phyloP scores from a whole-genome alignment of 225 moss, liverwort and hornwort genomes.

The Pleurozium schreberi region DNA sequence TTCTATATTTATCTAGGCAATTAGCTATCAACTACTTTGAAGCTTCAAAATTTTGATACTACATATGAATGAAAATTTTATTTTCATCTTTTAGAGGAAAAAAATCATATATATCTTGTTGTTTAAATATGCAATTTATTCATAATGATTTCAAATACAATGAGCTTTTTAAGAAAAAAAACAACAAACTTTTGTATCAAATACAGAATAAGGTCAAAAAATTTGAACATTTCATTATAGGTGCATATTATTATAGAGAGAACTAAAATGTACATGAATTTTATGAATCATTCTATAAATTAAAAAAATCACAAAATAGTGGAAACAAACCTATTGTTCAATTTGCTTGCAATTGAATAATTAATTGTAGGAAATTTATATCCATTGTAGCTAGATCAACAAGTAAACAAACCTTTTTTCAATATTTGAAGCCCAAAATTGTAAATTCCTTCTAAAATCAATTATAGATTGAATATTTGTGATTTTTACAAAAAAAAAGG shows the following conservation, averaged over 20 bases:
- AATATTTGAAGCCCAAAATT: too few species aligned
- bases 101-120: too few species aligned
- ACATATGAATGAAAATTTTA: not conserved
- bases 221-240: rapidly evolving
- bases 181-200: not conserved
- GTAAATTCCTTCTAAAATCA: too few species aligned
- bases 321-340: not conserved
- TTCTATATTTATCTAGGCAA: rapidly evolving
- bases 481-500: too few species aligned
- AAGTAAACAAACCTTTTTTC: too few species aligned
- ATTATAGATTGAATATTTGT: too few species aligned
- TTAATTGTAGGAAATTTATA: not conserved
- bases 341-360: not conserved
- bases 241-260: not conserved
- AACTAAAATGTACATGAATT: not conserved
- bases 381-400: too few species aligned
- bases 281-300: not conserved
- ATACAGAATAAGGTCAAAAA: not conserved
- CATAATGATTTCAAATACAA: not conserved
- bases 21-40: not conserved
- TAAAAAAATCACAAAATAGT: not conserved
- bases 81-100: too few species aligned
- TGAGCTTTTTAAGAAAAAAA: not conserved
- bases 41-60: rapidly evolving
- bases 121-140: not conserved